Evolutionary conservation across 2,329 filamentous ascomycete genomes (phyloP).

Genomic region (Tolypocladium tropicale): DNA sequence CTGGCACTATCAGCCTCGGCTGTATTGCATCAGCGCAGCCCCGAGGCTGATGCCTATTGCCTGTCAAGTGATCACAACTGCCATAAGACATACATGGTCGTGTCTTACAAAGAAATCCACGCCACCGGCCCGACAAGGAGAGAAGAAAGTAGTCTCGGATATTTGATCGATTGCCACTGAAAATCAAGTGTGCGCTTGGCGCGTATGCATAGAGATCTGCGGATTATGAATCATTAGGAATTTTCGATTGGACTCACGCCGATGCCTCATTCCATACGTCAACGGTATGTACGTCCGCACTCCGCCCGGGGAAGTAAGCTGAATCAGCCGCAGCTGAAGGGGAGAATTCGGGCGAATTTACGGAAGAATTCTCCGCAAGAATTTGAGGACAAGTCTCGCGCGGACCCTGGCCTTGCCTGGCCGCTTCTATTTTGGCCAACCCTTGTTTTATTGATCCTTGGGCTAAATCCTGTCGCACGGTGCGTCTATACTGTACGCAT

Average conservation of each 20-base stretch:
- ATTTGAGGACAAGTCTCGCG: too few species aligned
- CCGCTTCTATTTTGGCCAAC: too few species aligned
- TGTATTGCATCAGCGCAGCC: not conserved
- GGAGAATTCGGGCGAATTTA: not conserved
- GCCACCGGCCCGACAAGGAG: not conserved
- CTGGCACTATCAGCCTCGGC: not conserved
- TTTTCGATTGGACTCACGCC: not conserved
- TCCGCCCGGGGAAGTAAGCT: not conserved
- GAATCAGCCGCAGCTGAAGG: slow-evolving; percentile 3
- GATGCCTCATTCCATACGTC: too few species aligned
- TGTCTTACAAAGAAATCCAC: not conserved
- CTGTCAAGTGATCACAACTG: not conserved
- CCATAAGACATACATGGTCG: not conserved
- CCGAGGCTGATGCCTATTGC: not conserved
- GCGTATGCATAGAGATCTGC: not conserved
- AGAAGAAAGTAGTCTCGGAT: not conserved
- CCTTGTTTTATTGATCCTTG: not conserved
- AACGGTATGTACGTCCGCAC: too few species aligned
- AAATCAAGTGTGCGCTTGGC: not conserved
- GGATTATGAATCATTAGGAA: not conserved
- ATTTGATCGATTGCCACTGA: not conserved
- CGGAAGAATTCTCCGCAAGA: not conserved
- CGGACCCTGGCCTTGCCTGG: too few species aligned
- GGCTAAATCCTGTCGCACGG: not conserved
- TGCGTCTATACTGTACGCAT: not conserved